These are phyloP conservation scores for Rutstroemia sp. DNA, from an alignment of 2,329 filamentous ascomycete species.

Conservation along the genomic window DNA sequence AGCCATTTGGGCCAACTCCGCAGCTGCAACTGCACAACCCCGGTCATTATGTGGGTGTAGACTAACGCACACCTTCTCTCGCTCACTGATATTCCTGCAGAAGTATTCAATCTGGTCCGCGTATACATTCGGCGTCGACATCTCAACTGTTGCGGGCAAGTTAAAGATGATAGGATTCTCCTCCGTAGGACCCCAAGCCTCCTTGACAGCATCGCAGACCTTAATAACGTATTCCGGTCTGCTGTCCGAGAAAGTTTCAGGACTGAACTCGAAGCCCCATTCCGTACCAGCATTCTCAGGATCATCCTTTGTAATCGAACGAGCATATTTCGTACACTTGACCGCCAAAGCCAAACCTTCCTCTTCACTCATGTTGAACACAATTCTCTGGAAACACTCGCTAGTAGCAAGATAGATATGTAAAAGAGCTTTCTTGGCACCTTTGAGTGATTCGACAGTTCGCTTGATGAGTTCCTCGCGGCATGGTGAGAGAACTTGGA, in stretches of 20 bases:
- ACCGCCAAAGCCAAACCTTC: constrained; percentile 77
- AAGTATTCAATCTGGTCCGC: constrained; percentile 97
- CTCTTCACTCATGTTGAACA: constrained; percentile 82
- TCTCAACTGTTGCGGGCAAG: constrained; percentile 90
- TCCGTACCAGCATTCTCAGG: constrained; percentile 48
- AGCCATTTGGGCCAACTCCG: constrained; percentile 92
- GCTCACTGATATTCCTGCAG: constrained; percentile 73
- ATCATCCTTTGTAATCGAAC: constrained; percentile 82
- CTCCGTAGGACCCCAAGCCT: constrained; percentile 76
- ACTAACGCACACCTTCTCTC: constrained; percentile 81
- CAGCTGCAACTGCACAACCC: constrained; percentile 80
- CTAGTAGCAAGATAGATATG: constrained; percentile 96
- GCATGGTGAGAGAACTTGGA: constrained; percentile 90
- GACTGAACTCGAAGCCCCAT: constrained; percentile 79
- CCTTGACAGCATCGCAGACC: constrained; percentile 90
- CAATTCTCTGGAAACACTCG: constrained; percentile 86
- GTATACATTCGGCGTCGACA: constrained; percentile 90
- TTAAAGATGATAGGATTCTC: constrained; percentile 92
- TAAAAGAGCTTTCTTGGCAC: constrained; percentile 87
- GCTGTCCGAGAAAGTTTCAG: constrained; percentile 87
- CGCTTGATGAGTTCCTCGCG: constrained; percentile 82
- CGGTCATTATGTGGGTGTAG: constrained; percentile 94
- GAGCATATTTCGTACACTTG: constrained; percentile 76
- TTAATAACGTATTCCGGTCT: constrained; percentile 73
- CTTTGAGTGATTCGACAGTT: constrained; percentile 82